Conservation (phyloP, 2,329 filamentous ascomycete species). For the Madurella fahalii region DNA sequence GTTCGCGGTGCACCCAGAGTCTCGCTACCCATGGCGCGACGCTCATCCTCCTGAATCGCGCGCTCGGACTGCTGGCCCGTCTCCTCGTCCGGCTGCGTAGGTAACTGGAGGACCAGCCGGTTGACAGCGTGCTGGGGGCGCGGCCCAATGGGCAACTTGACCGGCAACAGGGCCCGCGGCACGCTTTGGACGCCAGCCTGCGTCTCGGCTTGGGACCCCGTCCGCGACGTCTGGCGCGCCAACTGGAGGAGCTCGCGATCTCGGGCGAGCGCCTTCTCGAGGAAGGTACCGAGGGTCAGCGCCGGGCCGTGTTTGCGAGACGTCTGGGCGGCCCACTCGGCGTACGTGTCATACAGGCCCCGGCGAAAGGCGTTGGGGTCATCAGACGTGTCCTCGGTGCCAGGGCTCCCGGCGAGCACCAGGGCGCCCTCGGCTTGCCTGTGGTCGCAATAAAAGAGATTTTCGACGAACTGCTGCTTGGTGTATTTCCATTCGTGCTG, state of each 20-base stretch:
- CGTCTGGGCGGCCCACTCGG: background rate
- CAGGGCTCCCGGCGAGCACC: background rate
- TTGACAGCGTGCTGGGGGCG: too few species aligned
- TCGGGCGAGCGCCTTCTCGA: slow-evolving; percentile 7
- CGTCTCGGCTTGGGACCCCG: too few species aligned
- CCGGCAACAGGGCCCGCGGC: too few species aligned
- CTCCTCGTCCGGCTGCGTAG: too few species aligned
- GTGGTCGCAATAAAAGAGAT: background rate
- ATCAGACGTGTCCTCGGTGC: background rate
- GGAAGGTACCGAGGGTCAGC: slow-evolving; percentile 1
- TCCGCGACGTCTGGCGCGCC: background rate
- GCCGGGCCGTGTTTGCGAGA: background rate
- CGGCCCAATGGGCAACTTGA: too few species aligned
- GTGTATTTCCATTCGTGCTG: background rate
- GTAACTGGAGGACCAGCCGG: too few species aligned
- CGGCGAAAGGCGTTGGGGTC: background rate
- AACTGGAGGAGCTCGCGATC: background rate
- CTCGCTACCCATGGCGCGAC: too few species aligned
- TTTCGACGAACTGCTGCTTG: slow-evolving; percentile 1
- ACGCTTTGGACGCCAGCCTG: too few species aligned
- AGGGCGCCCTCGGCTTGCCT: background rate
- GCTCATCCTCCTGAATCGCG: too few species aligned
- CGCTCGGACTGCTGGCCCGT: too few species aligned
- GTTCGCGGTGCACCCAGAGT: too few species aligned
- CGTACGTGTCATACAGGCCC: background rate